A percentile compares a stretch with the other conserved stretches of the same genome.
Evolutionary conservation across 2,329 filamentous ascomycete genomes (phyloP).

Genomic region (Colletotrichum sp.): DNA sequence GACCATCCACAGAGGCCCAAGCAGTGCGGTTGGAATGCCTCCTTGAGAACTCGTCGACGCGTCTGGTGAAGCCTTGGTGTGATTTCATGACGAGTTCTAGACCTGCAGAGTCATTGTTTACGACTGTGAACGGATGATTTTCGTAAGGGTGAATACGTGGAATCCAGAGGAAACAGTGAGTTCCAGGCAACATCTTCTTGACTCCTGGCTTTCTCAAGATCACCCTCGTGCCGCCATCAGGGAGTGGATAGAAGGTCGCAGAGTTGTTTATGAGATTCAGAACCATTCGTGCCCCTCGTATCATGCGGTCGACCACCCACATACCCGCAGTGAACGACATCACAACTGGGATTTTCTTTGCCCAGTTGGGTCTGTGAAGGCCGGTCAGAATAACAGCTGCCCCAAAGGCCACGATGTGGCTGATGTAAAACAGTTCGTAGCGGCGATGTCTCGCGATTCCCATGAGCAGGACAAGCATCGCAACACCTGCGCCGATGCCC

Average conservation of each 20-base stretch:
- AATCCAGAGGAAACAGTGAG: constrained; percentile 62
- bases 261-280: constrained; percentile 43
- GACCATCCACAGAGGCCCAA: constrained; percentile 55
- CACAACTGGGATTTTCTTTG: constrained; percentile 38
- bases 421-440: constrained; percentile 53
- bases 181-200: constrained; percentile 27
- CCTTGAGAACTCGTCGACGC: constrained; percentile 50
- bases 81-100: constrained; percentile 57
- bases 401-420: constrained; percentile 47
- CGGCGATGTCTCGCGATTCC: constrained; percentile 36
- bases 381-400: constrained; percentile 44
- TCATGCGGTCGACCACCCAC: constrained; percentile 49
- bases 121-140: constrained; percentile 62
- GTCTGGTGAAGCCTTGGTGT: constrained; percentile 55
- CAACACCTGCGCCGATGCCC: constrained; percentile 39
- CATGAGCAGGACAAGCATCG: constrained; percentile 41
- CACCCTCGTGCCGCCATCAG: constrained; percentile 48
- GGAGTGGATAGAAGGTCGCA: constrained; percentile 47
- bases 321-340: constrained; percentile 40
- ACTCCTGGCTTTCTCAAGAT: constrained; percentile 47
- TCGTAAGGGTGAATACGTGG: constrained; percentile 54
- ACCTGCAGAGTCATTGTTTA: constrained; percentile 40
- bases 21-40: constrained; percentile 41
- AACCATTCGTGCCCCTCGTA: constrained; percentile 33
- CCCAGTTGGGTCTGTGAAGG: constrained; percentile 49